These are phyloP conservation scores for Piper betle DNA, from an alignment of 164 flowering plant genomes.

Conservation along the genomic window DNA sequence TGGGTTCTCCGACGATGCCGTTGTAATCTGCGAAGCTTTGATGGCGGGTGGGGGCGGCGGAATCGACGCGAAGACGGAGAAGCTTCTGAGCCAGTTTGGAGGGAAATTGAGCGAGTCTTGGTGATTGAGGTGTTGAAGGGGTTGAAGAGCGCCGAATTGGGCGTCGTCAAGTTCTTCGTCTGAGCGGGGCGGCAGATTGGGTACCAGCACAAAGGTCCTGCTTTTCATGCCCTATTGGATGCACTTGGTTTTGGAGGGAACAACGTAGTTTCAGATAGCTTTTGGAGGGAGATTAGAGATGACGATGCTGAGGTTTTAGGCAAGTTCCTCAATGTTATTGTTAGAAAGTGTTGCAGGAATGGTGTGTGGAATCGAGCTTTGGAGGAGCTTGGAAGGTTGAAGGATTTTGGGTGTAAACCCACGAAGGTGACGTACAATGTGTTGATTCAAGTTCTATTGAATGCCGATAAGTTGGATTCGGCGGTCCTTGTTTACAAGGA, in stretches of 20 bases:
- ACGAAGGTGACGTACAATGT: conserved; percentile 57
- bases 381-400: conserved; percentile 89
- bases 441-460: conserved; percentile 53
- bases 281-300: conserved; percentile 41
- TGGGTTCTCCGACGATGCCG: conserved; percentile 36
- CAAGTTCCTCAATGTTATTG: conserved; percentile 58
- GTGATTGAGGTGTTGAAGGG: conserved; percentile 55
- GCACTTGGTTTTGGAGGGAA: conserved; percentile 21
- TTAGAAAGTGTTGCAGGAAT: conserved; percentile 49
- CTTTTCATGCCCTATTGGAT: conserved; percentile 56
- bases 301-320: conserved; percentile 58
- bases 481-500: conserved; percentile 56
- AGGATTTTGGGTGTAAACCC: conserved; percentile 68
- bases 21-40: conserved; percentile 27
- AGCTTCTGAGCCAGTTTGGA: conserved; percentile 58
- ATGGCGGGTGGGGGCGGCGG: conserved; percentile 13
- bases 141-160: conserved; percentile 31
- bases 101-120: conserved; percentile 36
- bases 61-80: conserved; percentile 37
- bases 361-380: conserved; percentile 74
- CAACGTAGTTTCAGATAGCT: conserved; percentile 31
- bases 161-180: conserved; percentile 63
- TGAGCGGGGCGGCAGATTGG: conserved; percentile 94
- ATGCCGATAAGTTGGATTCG: conserved; percentile 49
- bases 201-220: conserved; percentile 40